These are phyloP conservation scores for Sedum album DNA, from an alignment of 164 flowering plant genomes.

Conservation along the genomic window DNA sequence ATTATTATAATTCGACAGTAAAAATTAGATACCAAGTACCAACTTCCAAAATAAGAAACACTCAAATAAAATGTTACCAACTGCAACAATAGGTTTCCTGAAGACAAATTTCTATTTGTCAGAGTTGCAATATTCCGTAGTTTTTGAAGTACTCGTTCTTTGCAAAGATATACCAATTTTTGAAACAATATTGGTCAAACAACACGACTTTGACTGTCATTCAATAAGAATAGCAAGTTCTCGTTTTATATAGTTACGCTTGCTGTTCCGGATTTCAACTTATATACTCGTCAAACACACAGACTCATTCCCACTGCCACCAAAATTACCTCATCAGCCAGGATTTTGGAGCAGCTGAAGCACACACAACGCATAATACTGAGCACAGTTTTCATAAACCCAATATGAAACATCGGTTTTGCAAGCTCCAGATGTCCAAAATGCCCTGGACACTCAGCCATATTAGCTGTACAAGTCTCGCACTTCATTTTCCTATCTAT, in stretches of 20 bases:
- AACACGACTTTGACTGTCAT: too few species aligned
- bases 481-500: conserved; percentile 94
- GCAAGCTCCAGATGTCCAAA: conserved; percentile 98
- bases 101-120: background rate
- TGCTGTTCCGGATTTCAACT: background rate
- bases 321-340: conserved; percentile 71
- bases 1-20: background rate
- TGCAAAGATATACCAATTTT: background rate
- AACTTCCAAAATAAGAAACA: background rate
- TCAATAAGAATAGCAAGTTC: background rate
- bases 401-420: conserved; percentile 96
- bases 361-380: conserved; percentile 85
- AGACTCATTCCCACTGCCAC: background rate
- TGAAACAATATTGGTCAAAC: background rate
- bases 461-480: conserved; percentile 90
- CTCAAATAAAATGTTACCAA: background rate
- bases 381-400: conserved; percentile 86
- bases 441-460: conserved; percentile 99
- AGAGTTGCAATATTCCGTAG: background rate
- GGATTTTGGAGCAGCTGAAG: conserved; percentile 94
- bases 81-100: background rate
- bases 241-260: background rate
- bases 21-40: background rate
- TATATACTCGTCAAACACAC: too few species aligned
- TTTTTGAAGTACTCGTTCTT: background rate